A percentile compares a stretch with the other conserved stretches of the same genome.
These are phyloP conservation scores for Limonium bicolor DNA, from an alignment of 148 eudicot genomes.

Conservation along the genomic window DNA sequence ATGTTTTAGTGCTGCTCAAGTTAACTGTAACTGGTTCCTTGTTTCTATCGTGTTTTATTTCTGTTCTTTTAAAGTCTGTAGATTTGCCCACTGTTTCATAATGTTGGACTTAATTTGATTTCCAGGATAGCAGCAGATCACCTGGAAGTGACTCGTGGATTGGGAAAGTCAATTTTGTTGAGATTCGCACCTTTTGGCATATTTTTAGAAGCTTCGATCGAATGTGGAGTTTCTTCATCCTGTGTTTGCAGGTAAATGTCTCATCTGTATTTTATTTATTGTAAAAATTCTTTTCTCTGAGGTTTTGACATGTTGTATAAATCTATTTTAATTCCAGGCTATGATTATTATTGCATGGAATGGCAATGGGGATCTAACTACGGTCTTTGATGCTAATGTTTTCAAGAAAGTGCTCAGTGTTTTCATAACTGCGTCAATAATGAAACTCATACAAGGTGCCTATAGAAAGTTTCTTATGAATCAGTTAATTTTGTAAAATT, in stretches of 20 bases:
- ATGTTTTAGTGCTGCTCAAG: too few species aligned
- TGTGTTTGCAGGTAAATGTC: slow-evolving; percentile 72
- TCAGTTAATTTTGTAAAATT: not conserved
- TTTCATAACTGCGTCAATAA: slow-evolving; percentile 88
- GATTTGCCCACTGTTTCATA: not conserved
- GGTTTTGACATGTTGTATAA: not conserved
- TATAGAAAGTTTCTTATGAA: not conserved
- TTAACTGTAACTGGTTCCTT: not conserved
- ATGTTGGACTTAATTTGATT: not conserved
- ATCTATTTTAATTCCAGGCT: slow-evolving; percentile 35
- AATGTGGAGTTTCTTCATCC: slow-evolving; percentile 90
- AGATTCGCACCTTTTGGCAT: slow-evolving; percentile 90
- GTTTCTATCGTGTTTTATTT: not conserved
- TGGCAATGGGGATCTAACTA: slow-evolving; percentile 60
- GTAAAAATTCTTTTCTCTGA: too few species aligned
- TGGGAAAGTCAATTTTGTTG: slow-evolving; percentile 97
- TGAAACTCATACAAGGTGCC: slow-evolving; percentile 87
- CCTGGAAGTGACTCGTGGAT: slow-evolving; percentile 49
- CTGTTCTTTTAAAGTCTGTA: not conserved
- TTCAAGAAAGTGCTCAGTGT: slow-evolving; percentile 82
- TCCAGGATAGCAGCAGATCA: slow-evolving; percentile 57
- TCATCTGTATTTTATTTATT: not conserved
- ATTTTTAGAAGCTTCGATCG: slow-evolving; percentile 96
- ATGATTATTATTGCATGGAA: slow-evolving; percentile 99
- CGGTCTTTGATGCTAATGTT: slow-evolving; percentile 43